These are phyloP conservation scores for Rubia occidens DNA, from an alignment of 305 asterid species.

Conservation along the genomic window DNA sequence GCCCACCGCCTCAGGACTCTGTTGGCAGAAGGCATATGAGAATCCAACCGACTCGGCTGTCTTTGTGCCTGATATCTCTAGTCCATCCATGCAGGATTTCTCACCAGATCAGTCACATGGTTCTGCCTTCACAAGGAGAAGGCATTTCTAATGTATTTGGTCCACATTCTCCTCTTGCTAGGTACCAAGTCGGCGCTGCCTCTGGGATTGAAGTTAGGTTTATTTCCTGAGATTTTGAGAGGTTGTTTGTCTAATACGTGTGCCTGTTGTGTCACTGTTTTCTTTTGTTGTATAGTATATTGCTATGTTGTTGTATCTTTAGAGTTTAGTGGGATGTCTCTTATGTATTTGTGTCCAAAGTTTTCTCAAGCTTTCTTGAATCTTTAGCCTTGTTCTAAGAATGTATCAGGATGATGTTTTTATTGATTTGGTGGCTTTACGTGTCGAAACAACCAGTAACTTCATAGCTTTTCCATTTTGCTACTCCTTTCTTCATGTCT, in stretches of 20 bases:
- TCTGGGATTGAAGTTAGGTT: not conserved
- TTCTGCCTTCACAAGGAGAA: conserved; percentile 36
- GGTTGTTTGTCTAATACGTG: not conserved
- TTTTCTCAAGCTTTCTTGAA: too few relatives aligned
- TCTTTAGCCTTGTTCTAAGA: too few relatives aligned
- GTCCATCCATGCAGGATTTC: conserved; percentile 24
- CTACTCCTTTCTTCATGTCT: too few relatives aligned
- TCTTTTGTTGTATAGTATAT: conserved; percentile 1
- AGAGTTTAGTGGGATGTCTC: not conserved
- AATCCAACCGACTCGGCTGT: conserved; percentile 27
- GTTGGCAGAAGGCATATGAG: conserved; percentile 49
- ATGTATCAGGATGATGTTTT: too few relatives aligned
- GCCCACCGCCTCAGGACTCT: conserved; percentile 77
- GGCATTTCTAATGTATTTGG: conserved; percentile 29
- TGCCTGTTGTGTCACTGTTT: not conserved
- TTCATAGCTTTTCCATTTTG: too few relatives aligned
- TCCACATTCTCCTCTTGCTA: not conserved
- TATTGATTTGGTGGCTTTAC: too few relatives aligned
- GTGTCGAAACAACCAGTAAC: too few relatives aligned
- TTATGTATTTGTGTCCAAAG: too few relatives aligned
- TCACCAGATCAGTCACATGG: conserved; percentile 24
- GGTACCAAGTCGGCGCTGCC: not conserved
- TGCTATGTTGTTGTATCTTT: not conserved
- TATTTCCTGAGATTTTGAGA: not conserved
- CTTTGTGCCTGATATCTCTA: conserved; percentile 60